Conservation (phyloP, 495 filamentous ascomycete species). For the Hypoxylon perforatum region DNA sequence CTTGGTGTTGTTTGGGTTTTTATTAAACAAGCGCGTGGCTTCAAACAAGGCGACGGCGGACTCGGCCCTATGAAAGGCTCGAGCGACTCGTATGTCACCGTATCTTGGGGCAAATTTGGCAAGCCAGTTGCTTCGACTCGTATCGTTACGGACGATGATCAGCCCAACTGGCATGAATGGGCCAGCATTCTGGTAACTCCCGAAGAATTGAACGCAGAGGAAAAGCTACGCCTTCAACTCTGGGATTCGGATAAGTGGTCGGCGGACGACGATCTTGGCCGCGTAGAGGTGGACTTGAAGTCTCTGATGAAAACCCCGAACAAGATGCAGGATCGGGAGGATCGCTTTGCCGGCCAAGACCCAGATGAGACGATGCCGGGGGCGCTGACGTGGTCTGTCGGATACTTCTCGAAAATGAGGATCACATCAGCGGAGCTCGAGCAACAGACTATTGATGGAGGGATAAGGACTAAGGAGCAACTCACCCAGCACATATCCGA, state of each 20-base stretch:
- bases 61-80: constrained; percentile 67
- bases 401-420: constrained; percentile 73
- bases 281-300: constrained; percentile 73
- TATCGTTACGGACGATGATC: constrained; percentile 69
- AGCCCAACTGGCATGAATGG: constrained; percentile 77
- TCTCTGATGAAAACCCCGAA: constrained; percentile 67
- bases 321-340: constrained; percentile 65
- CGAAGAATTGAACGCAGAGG: constrained; percentile 77
- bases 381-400: constrained; percentile 74
- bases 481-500: constrained; percentile 64
- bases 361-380: constrained; percentile 75
- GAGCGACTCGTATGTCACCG: constrained; percentile 74
- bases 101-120: constrained; percentile 80
- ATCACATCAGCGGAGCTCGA: constrained; percentile 65
- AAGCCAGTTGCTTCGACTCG: constrained; percentile 72
- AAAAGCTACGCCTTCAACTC: constrained; percentile 72
- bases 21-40: constrained; percentile 70
- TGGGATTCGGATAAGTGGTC: constrained; percentile 78
- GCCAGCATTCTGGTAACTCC: constrained; percentile 71
- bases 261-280: constrained; percentile 78
- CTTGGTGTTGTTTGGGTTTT: constrained; percentile 72
- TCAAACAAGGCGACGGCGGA: constrained; percentile 73
- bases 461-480: constrained; percentile 62
- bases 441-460: constrained; percentile 62
- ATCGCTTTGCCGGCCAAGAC: constrained; percentile 69